Evolutionary conservation across 108 stramenopile species (phyloP).

Genomic region (Skeletonema costatum): DNA sequence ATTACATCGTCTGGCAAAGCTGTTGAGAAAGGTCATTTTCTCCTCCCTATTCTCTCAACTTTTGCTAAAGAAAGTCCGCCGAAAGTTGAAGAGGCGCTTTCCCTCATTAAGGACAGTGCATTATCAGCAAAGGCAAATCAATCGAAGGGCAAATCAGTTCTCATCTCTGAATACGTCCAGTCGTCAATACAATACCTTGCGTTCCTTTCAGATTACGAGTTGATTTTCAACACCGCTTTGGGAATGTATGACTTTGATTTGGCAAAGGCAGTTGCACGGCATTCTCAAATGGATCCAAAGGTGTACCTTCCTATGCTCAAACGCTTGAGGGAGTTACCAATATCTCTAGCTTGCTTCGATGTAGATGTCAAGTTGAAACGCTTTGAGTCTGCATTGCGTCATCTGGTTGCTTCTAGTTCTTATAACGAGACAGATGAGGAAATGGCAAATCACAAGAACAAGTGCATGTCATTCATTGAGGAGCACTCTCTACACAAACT

Average conservation of each 20-base stretch:
- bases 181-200: constrained; percentile 88
- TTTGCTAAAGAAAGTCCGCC: constrained; percentile 90
- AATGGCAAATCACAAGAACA: constrained; percentile 43
- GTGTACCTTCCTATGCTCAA: constrained; percentile 88
- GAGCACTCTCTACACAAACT: constrained; percentile 61
- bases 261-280: constrained; percentile 86
- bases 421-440: constrained; percentile 25
- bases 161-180: constrained; percentile 76
- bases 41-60: constrained; percentile 85
- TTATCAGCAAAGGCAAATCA: constrained; percentile 10
- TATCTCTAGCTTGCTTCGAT: constrained; percentile 61
- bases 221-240: constrained; percentile 87
- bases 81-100: constrained; percentile 74
- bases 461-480: constrained; percentile 76
- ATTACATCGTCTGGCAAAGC: constrained; percentile 38
- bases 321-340: constrained; percentile 66
- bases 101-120: constrained; percentile 67
- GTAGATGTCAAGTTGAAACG: constrained; percentile 86
- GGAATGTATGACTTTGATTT: constrained; percentile 93
- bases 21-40: constrained; percentile 64
- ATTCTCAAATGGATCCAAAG: constrained; percentile 95
- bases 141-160: constrained; percentile 51
- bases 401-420: constrained; percentile 52
- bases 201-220: constrained; percentile 84
- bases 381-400: constrained; percentile 70